phyloP scores from a whole-genome alignment of 2,329 filamentous ascomycete species.

The Colletotrichum tropicicola region DNA sequence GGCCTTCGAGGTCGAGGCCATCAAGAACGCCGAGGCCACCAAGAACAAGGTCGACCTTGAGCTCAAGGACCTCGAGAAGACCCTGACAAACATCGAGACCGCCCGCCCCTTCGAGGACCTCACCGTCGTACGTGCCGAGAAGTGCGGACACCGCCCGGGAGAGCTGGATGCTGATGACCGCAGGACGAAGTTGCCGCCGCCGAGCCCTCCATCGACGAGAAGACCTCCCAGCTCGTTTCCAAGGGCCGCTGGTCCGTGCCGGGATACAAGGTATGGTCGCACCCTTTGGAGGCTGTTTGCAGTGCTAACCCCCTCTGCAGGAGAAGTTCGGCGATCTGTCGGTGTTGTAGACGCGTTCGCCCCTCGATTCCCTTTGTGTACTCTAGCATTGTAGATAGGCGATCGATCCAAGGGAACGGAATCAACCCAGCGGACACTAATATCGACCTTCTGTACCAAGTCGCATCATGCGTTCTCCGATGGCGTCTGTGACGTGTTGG shows the following conservation, averaged over 20 bases:
- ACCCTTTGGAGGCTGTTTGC: neutral
- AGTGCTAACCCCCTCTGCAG: slow-evolving; percentile 66
- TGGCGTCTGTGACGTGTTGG: neutral
- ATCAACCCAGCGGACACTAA: slow-evolving; percentile 30
- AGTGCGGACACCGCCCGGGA: neutral
- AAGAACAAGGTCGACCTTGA: slow-evolving; percentile 96
- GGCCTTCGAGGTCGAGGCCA: slow-evolving; percentile 94
- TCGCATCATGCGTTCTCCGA: neutral
- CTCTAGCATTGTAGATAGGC: slow-evolving; percentile 78
- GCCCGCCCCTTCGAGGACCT: slow-evolving; percentile 96
- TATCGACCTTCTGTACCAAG: slow-evolving; percentile 28
- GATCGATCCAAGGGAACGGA: slow-evolving; percentile 38
- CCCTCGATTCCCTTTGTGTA: slow-evolving; percentile 65
- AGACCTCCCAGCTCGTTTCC: slow-evolving; percentile 91
- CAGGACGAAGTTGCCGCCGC: slow-evolving; percentile 95
- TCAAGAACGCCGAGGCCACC: slow-evolving; percentile 96
- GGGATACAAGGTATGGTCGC: slow-evolving; percentile 89
- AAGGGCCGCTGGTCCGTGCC: slow-evolving; percentile 99
- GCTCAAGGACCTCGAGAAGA: slow-evolving; percentile 92
- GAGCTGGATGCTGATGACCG: slow-evolving; percentile 34
- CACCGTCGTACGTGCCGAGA: slow-evolving; percentile 82
- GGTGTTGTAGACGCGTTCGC: slow-evolving; percentile 76
- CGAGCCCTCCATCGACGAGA: slow-evolving; percentile 96
- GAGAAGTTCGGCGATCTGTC: slow-evolving; percentile 99
- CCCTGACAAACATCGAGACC: slow-evolving; percentile 95